Base-by-base conservation (phyloP, 148 eudicot genomes). In the Rheum nobile region DNA sequence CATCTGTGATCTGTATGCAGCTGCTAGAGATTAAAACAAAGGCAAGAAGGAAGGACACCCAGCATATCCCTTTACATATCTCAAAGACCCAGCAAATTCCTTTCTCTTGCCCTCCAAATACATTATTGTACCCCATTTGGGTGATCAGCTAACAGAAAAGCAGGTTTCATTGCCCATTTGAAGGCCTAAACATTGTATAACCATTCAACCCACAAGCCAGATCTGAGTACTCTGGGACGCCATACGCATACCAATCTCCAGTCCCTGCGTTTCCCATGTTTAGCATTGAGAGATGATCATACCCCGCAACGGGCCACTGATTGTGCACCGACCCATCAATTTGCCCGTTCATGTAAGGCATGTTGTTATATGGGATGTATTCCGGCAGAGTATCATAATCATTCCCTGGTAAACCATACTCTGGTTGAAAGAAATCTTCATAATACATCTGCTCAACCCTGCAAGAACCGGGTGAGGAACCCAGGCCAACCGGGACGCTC, bases 101-200 rank as follows among this genome's bases (percentile, higher is more conserved):
- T 50, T 17, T 50, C 19, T 50, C 55, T 28, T 57, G 32, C 70
- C 39, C 22, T 19, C 39, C 39, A 16, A 65, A 31, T 34, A 65
- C 39, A 65, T 65, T 65, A 65, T 65, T 65, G 70, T 32, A 31
- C n/a, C 70, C 38, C 14, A 65, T 65, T 65, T 3, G n/a, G 70
- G 70, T 32, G 39, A 65, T 65, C 28, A 74, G 12, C 47, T 16
- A 39, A n/a, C 38, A 39, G 35, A 3, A 65, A 14, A 14, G 9
- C 39, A 65, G 19, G 6, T 44, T 37, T 88, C 84, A 89, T 73
- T 79, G 93, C 57, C 98, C 91, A 82, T 82, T 90, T 48, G 97
- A 90, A 54, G 97, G 97, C 78, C 90, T 80, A 82, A 85, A 90
- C 71, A 90, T 78, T 2, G 85, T 55, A 52, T 95, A 91, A n/a